A percentile compares a stretch with the other conserved stretches of the same genome.
Evolutionary conservation across 1,139 yeast genomes (phyloP).

Genomic region (Suhomyces maxii): DNA sequence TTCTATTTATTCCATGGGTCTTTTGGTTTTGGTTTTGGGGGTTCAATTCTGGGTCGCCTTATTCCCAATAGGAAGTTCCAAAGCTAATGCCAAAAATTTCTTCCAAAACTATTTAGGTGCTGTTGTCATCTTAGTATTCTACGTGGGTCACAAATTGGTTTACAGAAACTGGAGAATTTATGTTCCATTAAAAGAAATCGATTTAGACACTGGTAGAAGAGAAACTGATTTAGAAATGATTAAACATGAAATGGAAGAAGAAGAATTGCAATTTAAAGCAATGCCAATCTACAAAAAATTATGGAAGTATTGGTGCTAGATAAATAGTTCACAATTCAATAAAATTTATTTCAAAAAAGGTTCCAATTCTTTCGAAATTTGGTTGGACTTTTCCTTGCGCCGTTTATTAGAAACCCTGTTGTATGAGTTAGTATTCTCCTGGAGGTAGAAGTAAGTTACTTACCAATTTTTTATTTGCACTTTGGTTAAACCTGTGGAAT

Average conservation of each 20-base stretch:
- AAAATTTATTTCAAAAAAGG: too few species aligned
- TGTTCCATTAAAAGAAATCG: conserved; percentile 29
- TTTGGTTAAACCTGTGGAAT: too few species aligned
- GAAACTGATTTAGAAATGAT: conserved; percentile 28
- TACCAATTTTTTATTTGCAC: too few species aligned
- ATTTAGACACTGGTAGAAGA: conserved; percentile 36
- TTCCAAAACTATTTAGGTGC: conserved; percentile 41
- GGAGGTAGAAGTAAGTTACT: too few species aligned
- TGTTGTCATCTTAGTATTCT: conserved; percentile 33
- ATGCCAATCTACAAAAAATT: conserved; percentile 19
- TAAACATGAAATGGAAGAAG: conserved; percentile 25
- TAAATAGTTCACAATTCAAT: too few species aligned
- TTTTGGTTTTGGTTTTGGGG: conserved; percentile 32
- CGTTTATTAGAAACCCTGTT: too few species aligned
- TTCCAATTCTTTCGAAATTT: too few species aligned
- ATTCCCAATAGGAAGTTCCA: conserved; percentile 30
- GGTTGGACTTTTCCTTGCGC: too few species aligned
- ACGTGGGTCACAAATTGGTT: conserved; percentile 34
- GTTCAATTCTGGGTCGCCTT: conserved; percentile 42
- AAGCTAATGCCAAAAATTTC: conserved; percentile 32
- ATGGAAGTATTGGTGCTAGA: conserved; percentile 20
- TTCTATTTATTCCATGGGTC: conserved; percentile 32
- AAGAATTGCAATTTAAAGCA: conserved; percentile 10
- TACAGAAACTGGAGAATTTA: conserved; percentile 36
- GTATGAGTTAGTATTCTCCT: too few species aligned